Percentiles rank a stretch among this genome's conserved stretches.
Conservation (phyloP, 23 red algal species). For the Agarophyton chilense region DNA sequence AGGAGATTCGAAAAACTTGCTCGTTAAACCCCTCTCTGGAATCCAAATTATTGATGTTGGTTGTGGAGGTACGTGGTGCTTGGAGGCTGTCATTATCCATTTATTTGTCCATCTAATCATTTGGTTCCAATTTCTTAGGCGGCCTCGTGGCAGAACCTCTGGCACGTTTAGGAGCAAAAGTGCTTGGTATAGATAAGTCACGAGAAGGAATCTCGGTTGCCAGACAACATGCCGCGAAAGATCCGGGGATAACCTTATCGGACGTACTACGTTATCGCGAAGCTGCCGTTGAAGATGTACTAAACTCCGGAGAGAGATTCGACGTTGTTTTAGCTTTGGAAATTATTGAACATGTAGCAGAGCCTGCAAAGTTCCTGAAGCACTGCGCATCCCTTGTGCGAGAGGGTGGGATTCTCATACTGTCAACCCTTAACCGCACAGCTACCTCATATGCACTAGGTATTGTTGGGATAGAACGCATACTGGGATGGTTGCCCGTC, state of each 20-base stretch:
- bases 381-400: slow-evolving; percentile 58
- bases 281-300: slow-evolving; percentile 61
- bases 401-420: slow-evolving; percentile 80
- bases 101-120: neutral
- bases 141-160: slow-evolving; percentile 89
- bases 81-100: neutral
- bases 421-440: slow-evolving; percentile 90
- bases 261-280: slow-evolving; percentile 53
- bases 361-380: slow-evolving; percentile 68
- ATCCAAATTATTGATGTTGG: slow-evolving; percentile 89
- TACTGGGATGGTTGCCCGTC: slow-evolving; percentile 74
- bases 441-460: slow-evolving; percentile 63
- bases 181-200: slow-evolving; percentile 87
- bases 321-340: slow-evolving; percentile 90
- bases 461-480: slow-evolving; percentile 75
- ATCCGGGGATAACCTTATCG: slow-evolving; percentile 38
- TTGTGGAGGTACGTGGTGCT: slow-evolving; percentile 73
- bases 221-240: slow-evolving; percentile 58
- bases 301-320: slow-evolving; percentile 31
- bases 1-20: neutral
- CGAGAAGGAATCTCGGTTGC: slow-evolving; percentile 72
- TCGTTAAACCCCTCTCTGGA: slow-evolving; percentile 32
- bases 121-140: neutral
- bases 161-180: slow-evolving; percentile 81
- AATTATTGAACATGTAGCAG: slow-evolving; percentile 93